phyloP scores from a whole-genome alignment of 2,329 filamentous ascomycete species.

The Xylaria polymorpha region DNA sequence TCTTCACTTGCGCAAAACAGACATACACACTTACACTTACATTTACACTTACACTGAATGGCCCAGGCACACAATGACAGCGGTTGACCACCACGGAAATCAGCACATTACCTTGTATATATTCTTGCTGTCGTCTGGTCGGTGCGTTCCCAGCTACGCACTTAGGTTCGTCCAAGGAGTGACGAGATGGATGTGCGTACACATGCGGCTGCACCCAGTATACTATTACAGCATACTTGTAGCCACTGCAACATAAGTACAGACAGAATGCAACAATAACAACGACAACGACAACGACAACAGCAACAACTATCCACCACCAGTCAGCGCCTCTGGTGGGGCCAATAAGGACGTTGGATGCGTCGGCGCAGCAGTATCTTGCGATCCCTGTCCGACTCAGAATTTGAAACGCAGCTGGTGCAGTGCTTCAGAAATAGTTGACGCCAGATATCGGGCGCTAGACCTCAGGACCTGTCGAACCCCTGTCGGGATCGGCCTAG shows the following conservation, averaged over 20 bases:
- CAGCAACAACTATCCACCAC: not conserved
- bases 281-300: no score
- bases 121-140: not conserved
- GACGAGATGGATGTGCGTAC: constrained; percentile 4
- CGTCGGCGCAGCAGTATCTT: not conserved
- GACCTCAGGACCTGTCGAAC: constrained; percentile 46
- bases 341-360: constrained; percentile 39
- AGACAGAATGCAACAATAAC: not conserved
- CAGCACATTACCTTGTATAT: not conserved
- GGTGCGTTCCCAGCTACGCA: not conserved
- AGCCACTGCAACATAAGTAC: constrained; percentile 1
- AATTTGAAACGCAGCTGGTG: constrained; percentile 62
- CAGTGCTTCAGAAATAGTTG: constrained; percentile 61
- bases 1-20: not conserved
- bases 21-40: not conserved
- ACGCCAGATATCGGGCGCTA: constrained; percentile 53
- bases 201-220: not conserved
- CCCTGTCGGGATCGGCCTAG: constrained; percentile 36
- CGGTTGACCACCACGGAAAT: not conserved
- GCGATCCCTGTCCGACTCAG: constrained; percentile 33
- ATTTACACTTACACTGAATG: no score
- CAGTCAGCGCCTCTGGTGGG: constrained; percentile 41
- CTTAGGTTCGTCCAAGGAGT: not conserved
- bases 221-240: not conserved
- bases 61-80: not conserved